Conservation (phyloP, 1,139 yeast species). For the Magnusiomyces tetraspermus region DNA sequence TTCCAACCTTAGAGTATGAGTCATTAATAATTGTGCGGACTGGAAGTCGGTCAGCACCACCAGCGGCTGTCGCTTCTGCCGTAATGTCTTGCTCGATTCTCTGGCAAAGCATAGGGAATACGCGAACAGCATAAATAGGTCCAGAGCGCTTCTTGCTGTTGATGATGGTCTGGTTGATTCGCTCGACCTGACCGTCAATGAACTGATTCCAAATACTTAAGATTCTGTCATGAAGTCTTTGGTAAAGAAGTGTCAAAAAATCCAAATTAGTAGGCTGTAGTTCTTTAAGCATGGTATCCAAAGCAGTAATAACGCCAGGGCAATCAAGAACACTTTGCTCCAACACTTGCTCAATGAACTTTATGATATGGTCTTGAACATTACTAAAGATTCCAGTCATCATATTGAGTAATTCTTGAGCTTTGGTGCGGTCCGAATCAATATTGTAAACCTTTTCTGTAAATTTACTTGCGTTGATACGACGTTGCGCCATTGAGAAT, state of each 20-base stretch:
- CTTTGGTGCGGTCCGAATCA: constrained; percentile 46
- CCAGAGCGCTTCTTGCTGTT: constrained; percentile 35
- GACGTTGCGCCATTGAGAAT: constrained; percentile 31
- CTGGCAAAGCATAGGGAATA: constrained; percentile 39
- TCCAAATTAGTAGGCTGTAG: constrained; percentile 56
- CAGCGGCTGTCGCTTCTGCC: constrained; percentile 16
- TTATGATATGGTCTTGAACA: constrained; percentile 38
- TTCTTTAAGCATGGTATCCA: constrained; percentile 34
- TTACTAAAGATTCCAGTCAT: constrained; percentile 51
- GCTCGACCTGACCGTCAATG: constrained; percentile 45
- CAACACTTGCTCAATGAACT: constrained; percentile 30
- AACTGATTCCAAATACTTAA: constrained; percentile 51
- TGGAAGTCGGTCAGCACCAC: constrained; percentile 20
- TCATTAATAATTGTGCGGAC: constrained; percentile 36
- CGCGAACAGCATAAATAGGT: constrained; percentile 38
- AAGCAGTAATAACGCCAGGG: constrained; percentile 37
- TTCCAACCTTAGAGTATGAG: constrained; percentile 36
- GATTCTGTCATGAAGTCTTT: constrained; percentile 45
- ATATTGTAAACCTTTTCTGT: constrained; percentile 30
- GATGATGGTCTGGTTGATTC: constrained; percentile 46
- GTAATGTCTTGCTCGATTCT: constrained; percentile 28
- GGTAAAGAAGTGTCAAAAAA: constrained; percentile 46
- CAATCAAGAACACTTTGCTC: constrained; percentile 35
- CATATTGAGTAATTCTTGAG: constrained; percentile 44
- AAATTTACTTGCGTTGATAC: constrained; percentile 27